Percentiles rank a stretch among this genome's conserved stretches.
Evolutionary conservation across 441 rosid species (phyloP).

Genomic region (Viola pubescens): DNA sequence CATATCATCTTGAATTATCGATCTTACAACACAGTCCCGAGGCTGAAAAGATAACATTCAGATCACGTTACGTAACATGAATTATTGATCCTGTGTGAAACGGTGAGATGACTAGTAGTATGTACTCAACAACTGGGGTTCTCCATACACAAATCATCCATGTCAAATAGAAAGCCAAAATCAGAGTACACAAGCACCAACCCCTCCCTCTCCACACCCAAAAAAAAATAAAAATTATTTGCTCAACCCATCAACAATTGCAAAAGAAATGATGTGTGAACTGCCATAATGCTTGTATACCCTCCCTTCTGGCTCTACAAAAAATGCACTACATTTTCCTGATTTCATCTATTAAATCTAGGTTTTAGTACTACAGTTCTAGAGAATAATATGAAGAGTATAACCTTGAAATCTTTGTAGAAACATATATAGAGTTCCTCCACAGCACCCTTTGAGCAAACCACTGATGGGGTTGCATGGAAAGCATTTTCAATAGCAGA

Average conservation of each 20-base stretch:
- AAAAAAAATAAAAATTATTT: not conserved
- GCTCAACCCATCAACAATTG: not conserved
- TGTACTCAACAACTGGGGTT: not conserved
- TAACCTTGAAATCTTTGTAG: constrained; percentile 78
- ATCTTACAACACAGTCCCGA: constrained; percentile 46
- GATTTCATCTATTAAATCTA: constrained; percentile 4
- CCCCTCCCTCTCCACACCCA: not conserved
- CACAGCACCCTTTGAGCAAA: constrained; percentile 59
- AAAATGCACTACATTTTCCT: not conserved
- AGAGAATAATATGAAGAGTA: constrained; percentile 15
- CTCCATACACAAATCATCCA: not conserved
- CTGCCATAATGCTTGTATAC: not conserved
- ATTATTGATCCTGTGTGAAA: not conserved
- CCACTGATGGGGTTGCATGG: constrained; percentile 57
- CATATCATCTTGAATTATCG: constrained; percentile 18
- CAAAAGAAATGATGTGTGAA: not conserved
- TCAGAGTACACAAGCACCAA: too few species aligned
- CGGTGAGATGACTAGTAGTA: not conserved
- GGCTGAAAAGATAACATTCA: constrained; percentile 42
- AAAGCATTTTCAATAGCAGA: constrained; percentile 84
- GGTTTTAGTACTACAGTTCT: not conserved
- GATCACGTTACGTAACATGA: constrained; percentile 2
- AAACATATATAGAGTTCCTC: constrained; percentile 79
- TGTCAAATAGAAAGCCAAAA: not conserved
- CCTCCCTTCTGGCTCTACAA: not conserved